These are phyloP conservation scores for Detonula confervacea DNA, from an alignment of 352 stramenopile genomes.

Conservation along the genomic window DNA sequence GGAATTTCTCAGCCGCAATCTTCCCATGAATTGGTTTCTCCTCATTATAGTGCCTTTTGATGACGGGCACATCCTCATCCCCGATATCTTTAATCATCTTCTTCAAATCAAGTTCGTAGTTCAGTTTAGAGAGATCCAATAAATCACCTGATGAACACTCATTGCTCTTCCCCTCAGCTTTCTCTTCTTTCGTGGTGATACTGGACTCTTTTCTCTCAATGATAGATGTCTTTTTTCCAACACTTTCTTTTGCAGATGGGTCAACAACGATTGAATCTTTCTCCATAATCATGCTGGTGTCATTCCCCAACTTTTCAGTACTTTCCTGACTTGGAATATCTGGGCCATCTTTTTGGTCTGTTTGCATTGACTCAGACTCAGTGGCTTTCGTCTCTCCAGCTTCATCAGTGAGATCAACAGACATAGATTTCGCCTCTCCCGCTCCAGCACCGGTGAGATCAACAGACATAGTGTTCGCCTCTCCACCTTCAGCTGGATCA, in stretches of 20 bases:
- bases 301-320: no score
- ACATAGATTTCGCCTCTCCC: background rate
- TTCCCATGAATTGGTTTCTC: conserved; percentile 67
- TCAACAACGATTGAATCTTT: background rate
- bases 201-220: background rate
- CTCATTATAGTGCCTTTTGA: conserved; percentile 79
- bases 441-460: no score
- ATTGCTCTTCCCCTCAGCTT: background rate
- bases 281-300: background rate
- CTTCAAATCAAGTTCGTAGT: conserved; percentile 65
- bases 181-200: background rate
- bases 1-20: conserved; percentile 74
- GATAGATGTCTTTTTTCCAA: conserved; percentile 1
- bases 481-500: background rate
- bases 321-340: no score
- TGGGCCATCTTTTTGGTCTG: no score
- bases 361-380: background rate
- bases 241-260: background rate
- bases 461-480: no score
- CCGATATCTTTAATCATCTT: conserved; percentile 81
- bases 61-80: conserved; percentile 76
- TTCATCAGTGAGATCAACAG: no score
- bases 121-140: conserved; percentile 68
- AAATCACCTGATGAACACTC: conserved; percentile 8
- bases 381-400: no score